A percentile compares a stretch with the other conserved stretches of the same genome.
phyloP scores from a whole-genome alignment of 148 eudicot species.

The Rhododendron kiyosumense region DNA sequence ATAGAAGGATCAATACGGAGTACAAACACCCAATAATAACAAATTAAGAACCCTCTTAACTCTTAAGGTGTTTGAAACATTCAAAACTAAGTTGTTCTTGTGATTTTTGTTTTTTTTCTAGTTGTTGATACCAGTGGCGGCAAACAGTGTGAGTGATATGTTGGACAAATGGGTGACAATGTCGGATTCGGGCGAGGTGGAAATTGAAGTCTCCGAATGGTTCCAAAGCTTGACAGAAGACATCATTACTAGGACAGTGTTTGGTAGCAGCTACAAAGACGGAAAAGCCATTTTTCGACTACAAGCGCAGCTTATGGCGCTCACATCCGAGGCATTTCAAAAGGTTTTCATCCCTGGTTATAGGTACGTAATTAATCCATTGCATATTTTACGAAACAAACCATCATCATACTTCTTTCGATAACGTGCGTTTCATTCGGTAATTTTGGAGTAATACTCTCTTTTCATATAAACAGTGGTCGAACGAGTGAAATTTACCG shows the following conservation, averaged over 20 bases:
- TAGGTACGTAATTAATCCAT: conserved; percentile 35
- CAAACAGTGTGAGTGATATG: conserved; percentile 56
- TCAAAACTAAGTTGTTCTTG: not conserved
- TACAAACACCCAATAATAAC: too few relatives aligned
- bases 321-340: conserved; percentile 79
- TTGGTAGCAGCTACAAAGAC: conserved; percentile 80
- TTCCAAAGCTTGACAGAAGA: conserved; percentile 74
- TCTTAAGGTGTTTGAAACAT: not conserved
- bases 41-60: not conserved
- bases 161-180: conserved; percentile 47
- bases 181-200: conserved; percentile 40
- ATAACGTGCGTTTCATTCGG: too few relatives aligned
- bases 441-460: too few relatives aligned
- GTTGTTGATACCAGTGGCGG: conserved; percentile 72
- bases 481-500: too few relatives aligned
- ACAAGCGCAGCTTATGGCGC: conserved; percentile 69
- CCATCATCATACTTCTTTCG: too few relatives aligned
- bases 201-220: conserved; percentile 87
- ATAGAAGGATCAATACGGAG: not conserved
- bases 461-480: too few relatives aligned
- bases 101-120: not conserved
- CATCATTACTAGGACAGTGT: conserved; percentile 59
- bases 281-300: conserved; percentile 70
- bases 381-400: not conserved
- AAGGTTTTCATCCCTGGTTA: conserved; percentile 80